Conservation (phyloP, 2,329 filamentous ascomycete species). For the Cladophialophora exuberans region DNA sequence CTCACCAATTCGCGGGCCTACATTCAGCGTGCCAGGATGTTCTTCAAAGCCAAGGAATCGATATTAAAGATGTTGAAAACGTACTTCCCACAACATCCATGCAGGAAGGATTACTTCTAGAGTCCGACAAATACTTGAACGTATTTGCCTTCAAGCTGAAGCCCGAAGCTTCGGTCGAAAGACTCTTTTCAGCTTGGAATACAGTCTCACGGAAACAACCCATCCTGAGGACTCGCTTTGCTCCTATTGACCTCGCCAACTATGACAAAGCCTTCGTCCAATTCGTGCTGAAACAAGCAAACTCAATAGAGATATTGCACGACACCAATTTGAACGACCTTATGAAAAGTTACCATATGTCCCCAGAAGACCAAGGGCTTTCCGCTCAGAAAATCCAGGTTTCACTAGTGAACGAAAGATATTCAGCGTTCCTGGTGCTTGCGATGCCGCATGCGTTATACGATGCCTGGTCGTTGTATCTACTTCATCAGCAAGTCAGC, state of each 20-base stretch:
- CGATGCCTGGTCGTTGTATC: slow-evolving; percentile 79
- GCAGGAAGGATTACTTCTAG: slow-evolving; percentile 76
- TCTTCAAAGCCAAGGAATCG: slow-evolving; percentile 40
- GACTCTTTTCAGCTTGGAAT: slow-evolving; percentile 65
- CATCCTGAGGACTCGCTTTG: slow-evolving; percentile 76
- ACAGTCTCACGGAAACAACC: slow-evolving; percentile 63
- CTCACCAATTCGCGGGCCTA: slow-evolving; percentile 26
- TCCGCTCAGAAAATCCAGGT: slow-evolving; percentile 34
- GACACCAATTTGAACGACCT: slow-evolving; percentile 12
- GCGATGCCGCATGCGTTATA: slow-evolving; percentile 87
- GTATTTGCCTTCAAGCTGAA: slow-evolving; percentile 72
- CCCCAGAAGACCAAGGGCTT: slow-evolving; percentile 22
- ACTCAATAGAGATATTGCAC: slow-evolving; percentile 3
- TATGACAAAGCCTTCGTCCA: slow-evolving; percentile 17
- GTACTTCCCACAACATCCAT: slow-evolving; percentile 78
- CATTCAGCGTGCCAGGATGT: slow-evolving; percentile 43
- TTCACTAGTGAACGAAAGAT: slow-evolving; percentile 38
- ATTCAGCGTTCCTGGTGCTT: slow-evolving; percentile 56
- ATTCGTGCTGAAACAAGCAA: slow-evolving; percentile 12
- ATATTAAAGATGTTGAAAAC: slow-evolving; percentile 54
- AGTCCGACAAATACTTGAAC: slow-evolving; percentile 80
- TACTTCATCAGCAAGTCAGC: slow-evolving; percentile 67
- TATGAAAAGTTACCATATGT: slow-evolving; percentile 20
- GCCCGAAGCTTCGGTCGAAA: slow-evolving; percentile 56
- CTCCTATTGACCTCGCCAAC: slow-evolving; percentile 51